Base-by-base conservation (phyloP, 2,329 filamentous ascomycete species). In the Xylariales sp. region DNA sequence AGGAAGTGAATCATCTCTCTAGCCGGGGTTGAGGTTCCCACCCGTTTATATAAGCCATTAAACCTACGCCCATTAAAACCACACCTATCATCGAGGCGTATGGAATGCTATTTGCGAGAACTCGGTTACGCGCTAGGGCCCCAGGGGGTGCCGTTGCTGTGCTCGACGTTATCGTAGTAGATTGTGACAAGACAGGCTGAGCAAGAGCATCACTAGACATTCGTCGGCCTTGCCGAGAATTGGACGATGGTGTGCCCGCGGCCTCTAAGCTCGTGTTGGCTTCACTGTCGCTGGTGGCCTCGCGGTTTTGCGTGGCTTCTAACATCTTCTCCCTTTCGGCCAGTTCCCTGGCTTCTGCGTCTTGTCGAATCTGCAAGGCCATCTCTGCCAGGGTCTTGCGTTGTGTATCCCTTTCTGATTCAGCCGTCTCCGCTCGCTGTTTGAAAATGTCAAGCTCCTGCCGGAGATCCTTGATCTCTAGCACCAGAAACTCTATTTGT, bases 41-140 rank as follows among this genome's bases (percentile, higher is more conserved):
- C 59, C 91, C 91, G 76, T 96, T 96, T 73, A 96, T 85, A 80
- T 94, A 94, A 49, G 91, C 92, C 93, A 96, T 96, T 71, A 96
- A 79, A 14, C 93, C 91, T 82, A 96, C 91, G 39, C 93, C 93
- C 68, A 96, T 82, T 64, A 96, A 80, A 32, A 96, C 92, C 39
- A 96, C 93, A 10, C 93, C 91, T 53, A 96, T 81, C 87, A 95
- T 93, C 1, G 91, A 94, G 48, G 91, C 90, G 76, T 94, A 95
- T 16, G 93, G 93, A 66, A 92, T 83, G 64, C 87, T 85, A 53
- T 90, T 85, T 69, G 87, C 76, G 64, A 86, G 75, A 58, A 78
- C 82, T 71, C 80, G 81, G 54, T 86, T 83, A 65, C 77, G 83
- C 69, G 78, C 76, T 68, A 81, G 77, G 68, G 80, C 75, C 59